Percentiles rank a stretch among this genome's conserved stretches.
Evolutionary conservation across 805 yeast genomes (phyloP).

Genomic region (Starmerella stellata): DNA sequence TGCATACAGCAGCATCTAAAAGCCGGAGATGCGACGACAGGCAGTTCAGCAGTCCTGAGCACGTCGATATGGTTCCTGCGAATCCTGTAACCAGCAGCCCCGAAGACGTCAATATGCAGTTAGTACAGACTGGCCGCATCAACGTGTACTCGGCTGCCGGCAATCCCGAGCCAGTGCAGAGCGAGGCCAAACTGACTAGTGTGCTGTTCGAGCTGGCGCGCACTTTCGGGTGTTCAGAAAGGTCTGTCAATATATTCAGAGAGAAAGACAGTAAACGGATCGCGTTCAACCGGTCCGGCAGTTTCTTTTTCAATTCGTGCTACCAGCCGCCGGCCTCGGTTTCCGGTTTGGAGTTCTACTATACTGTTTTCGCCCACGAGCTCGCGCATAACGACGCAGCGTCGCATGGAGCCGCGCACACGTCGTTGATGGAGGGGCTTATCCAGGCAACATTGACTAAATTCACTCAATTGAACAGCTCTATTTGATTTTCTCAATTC

Average conservation of each 20-base stretch:
- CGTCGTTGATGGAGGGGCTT: constrained; percentile 23
- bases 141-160: background rate
- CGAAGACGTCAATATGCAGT: background rate
- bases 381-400: constrained; percentile 25
- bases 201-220: constrained; percentile 2
- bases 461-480: background rate
- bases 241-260: constrained; percentile 6
- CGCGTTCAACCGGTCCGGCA: constrained; percentile 26
- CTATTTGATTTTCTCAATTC: too few species aligned
- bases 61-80: background rate
- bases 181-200: constrained; percentile 5
- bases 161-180: constrained; percentile 1
- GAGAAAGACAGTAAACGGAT: constrained; percentile 15
- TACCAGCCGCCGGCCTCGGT: constrained; percentile 1
- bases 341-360: constrained; percentile 23
- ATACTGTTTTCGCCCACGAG: constrained; percentile 26
- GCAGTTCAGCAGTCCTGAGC: background rate
- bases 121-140: background rate
- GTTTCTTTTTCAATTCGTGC: constrained; percentile 25
- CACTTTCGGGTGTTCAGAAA: constrained; percentile 3
- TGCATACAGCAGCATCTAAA: background rate
- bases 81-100: background rate
- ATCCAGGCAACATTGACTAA: constrained; percentile 18
- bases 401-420: constrained; percentile 24
- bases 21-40: background rate